These are phyloP conservation scores for Pichia exigua DNA, from an alignment of 805 yeast species.

Conservation along the genomic window DNA sequence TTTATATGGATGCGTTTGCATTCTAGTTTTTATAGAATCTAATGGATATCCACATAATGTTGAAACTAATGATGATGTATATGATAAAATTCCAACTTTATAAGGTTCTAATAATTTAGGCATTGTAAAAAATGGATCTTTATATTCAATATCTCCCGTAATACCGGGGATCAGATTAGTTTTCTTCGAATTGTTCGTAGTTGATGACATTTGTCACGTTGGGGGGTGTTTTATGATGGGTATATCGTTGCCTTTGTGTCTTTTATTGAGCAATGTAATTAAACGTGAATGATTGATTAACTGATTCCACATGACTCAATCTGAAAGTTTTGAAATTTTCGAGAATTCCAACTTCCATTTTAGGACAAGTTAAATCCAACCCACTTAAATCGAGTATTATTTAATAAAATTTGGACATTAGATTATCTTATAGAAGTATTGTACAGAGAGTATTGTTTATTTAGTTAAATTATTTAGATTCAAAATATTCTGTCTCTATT, in stretches of 20 bases:
- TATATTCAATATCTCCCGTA: conserved; percentile 43
- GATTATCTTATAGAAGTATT: background rate
- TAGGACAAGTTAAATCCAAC: too few relatives aligned
- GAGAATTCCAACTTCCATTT: background rate
- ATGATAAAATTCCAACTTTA: conserved; percentile 54
- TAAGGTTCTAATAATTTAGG: conserved; percentile 45
- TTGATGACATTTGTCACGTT: background rate
- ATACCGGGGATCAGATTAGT: conserved; percentile 38
- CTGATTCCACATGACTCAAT: background rate
- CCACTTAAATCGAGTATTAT: too few relatives aligned
- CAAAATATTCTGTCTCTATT: conserved; percentile 14
- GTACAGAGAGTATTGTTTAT: background rate
- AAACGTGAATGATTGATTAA: background rate
- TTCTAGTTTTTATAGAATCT: conserved; percentile 79
- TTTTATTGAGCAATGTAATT: background rate
- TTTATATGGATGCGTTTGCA: conserved; percentile 67
- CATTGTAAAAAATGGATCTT: conserved; percentile 39
- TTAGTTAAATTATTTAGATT: background rate
- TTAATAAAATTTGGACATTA: too few relatives aligned
- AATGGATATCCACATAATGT: conserved; percentile 75
- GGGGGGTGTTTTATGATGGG: background rate
- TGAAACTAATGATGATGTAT: conserved; percentile 52
- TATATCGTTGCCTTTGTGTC: background rate
- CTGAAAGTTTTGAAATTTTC: background rate
- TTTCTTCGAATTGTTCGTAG: background rate